phyloP scores from a whole-genome alignment of 2,329 filamentous ascomycete genomes.

The Fusarium caatingaense region DNA sequence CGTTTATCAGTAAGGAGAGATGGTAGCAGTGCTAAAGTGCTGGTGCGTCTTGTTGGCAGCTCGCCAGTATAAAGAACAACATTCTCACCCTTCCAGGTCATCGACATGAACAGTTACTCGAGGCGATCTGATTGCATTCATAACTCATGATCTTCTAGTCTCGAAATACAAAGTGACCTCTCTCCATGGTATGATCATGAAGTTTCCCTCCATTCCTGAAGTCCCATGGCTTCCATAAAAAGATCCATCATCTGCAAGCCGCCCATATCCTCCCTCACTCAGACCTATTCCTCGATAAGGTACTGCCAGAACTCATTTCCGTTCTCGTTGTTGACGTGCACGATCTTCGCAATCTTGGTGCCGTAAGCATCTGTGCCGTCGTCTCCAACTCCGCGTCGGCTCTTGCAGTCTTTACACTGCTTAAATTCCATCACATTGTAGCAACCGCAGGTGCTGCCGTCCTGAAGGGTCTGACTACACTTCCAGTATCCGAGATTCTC shows the following conservation, averaged over 20 bases:
- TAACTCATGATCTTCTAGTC: not conserved
- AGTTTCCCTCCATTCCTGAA: not conserved
- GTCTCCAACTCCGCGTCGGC: conserved; percentile 23
- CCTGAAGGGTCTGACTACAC: conserved; percentile 23
- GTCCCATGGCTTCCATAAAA: not conserved
- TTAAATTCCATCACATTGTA: conserved; percentile 23
- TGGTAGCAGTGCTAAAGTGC: too few species aligned
- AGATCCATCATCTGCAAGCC: not conserved
- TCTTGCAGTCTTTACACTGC: conserved; percentile 30
- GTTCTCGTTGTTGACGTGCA: conserved; percentile 16
- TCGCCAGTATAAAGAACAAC: not conserved
- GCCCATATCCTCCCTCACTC: not conserved
- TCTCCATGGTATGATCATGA: not conserved
- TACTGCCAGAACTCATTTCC: conserved; percentile 28
- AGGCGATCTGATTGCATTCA: not conserved
- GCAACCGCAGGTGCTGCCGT: conserved; percentile 17
- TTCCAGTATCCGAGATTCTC: conserved; percentile 31
- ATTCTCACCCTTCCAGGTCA: not conserved
- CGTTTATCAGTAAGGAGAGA: not conserved
- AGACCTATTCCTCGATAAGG: not conserved
- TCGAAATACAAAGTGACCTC: not conserved
- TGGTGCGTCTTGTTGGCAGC: not conserved
- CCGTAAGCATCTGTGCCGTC: conserved; percentile 28
- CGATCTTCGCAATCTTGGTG: conserved; percentile 30
- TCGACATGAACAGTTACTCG: not conserved